Evolutionary conservation across 2,329 filamentous ascomycete species (phyloP), one percentile per base, ranked within the genome.

Genomic region (Claviceps lovelessii): DNA sequence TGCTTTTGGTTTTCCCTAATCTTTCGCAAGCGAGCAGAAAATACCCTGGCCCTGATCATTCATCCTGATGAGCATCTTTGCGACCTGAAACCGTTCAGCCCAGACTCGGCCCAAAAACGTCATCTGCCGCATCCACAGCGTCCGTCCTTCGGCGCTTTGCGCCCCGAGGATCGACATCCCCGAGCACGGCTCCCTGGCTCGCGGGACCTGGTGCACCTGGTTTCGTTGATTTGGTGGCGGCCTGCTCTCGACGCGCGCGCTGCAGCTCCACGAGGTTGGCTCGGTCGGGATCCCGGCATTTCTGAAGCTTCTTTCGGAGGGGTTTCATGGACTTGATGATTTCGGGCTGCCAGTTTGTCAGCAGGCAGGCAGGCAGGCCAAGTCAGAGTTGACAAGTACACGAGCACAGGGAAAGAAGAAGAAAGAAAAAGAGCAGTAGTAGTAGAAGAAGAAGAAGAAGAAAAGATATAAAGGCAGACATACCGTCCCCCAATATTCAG

Each of bases 211-310:
- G 63, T 59, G 58, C 56, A 5, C 54, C 65, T n/a, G 66, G 63
- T 59, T 71, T 76, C 64, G 72, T 77, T 60, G 71, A 73, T 42
- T 71, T 71, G 53, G 69, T 71, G 48, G 71, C 69, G 1, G 69
- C 70, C 56, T 76, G 72, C 61, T 83, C 78, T 50, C 80, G 80
- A 61, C 84, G 77, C 23, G 81, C 79, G 58, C 78, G 77, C 62
- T 87, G 83, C 52, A 86, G 70, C 50, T 81, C 82, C 19, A 89
- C 82, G 4, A 90, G 68, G 66, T 90, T 85, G 47, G 78, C 80
- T 55, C 86, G 81, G 61, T 88, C 84, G 0, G 86, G 86, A 62
- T 91, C 86, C 55, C 83, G 76, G 61, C 86, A 90, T 61, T 77
- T 80, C 57, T 79, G 81, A n/a, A 90, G 73, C 65, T 88, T 90